Evolutionary conservation across 192 early-diverging fungal species (phyloP).

Genomic region (Backusella psychrophila): DNA sequence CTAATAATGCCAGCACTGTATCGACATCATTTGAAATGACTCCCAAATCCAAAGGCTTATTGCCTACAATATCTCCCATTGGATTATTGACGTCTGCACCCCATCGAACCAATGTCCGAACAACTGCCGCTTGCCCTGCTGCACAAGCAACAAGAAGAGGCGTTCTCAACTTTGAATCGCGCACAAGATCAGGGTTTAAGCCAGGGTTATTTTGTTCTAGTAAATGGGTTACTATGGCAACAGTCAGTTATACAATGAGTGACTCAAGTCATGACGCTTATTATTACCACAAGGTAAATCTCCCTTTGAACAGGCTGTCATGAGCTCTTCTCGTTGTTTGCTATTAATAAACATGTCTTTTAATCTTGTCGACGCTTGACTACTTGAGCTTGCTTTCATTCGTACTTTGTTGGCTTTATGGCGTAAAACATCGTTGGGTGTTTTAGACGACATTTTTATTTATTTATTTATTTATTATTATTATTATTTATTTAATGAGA

Average conservation of each 20-base stretch:
- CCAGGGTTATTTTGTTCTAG: slow-evolving; percentile 3
- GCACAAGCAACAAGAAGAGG: slow-evolving; percentile 37
- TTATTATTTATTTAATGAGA: background rate
- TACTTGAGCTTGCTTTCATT: background rate
- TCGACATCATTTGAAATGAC: slow-evolving; percentile 38
- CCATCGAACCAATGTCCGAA: slow-evolving; percentile 12
- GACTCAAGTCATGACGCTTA: background rate
- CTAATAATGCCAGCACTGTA: slow-evolving; percentile 28
- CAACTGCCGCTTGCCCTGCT: slow-evolving; percentile 27
- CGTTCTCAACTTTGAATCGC: slow-evolving; percentile 32
- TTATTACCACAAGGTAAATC: slow-evolving; percentile 26
- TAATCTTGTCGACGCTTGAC: slow-evolving; percentile 2
- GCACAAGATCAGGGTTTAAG: slow-evolving; percentile 30
- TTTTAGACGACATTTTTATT: background rate
- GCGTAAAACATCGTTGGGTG: background rate
- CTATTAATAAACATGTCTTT: slow-evolving; percentile 26
- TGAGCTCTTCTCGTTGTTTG: slow-evolving; percentile 27
- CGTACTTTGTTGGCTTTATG: background rate
- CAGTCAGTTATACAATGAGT: background rate
- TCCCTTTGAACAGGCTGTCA: slow-evolving; percentile 27
- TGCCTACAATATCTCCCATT: slow-evolving; percentile 34
- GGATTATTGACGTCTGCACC: slow-evolving; percentile 35
- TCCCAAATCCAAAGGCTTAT: slow-evolving; percentile 34
- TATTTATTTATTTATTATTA: background rate
- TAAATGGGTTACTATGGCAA: slow-evolving; percentile 17